Evolutionary conservation across 129 eudicot genomes (phyloP).

Genomic region (Artemisia tridentata): DNA sequence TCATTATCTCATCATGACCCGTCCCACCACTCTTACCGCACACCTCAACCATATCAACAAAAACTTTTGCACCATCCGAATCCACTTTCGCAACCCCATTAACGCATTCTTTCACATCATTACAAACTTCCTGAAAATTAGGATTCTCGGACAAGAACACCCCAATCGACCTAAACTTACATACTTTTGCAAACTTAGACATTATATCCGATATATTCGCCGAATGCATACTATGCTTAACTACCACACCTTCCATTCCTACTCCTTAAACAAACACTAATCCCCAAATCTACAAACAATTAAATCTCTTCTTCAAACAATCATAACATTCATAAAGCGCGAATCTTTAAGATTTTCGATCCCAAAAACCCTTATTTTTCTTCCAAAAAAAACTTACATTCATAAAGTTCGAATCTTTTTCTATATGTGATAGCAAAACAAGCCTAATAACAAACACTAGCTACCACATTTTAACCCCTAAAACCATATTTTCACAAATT

Average conservation of each 20-base stretch:
- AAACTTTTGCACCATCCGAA: conserved; percentile 26
- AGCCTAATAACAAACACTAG: too few species aligned
- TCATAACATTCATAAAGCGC: conserved; percentile 26
- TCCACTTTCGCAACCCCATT: conserved; percentile 33
- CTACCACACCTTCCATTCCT: conserved; percentile 36
- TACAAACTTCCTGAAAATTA: conserved; percentile 12
- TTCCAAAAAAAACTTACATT: too few species aligned
- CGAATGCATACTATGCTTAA: conserved; percentile 39
- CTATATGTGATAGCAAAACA: too few species aligned
- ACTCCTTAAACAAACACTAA: conserved; percentile 14
- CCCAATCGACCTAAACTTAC: conserved; percentile 63
- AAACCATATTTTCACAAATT: too few species aligned
- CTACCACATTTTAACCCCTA: too few species aligned
- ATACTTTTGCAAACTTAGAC: conserved; percentile 53
- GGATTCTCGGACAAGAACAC: conserved; percentile 52
- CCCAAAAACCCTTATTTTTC: background rate
- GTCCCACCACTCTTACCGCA: conserved; percentile 26
- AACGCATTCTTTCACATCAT: conserved; percentile 25
- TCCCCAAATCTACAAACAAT: conserved; percentile 15
- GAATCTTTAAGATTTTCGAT: background rate
- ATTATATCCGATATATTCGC: conserved; percentile 52
- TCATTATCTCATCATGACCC: conserved; percentile 51
- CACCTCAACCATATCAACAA: conserved; percentile 38
- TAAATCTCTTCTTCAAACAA: conserved; percentile 3
- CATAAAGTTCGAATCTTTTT: too few species aligned